phyloP scores from a whole-genome alignment of 148 eudicot genomes.

The Dianthus caryophyllus region DNA sequence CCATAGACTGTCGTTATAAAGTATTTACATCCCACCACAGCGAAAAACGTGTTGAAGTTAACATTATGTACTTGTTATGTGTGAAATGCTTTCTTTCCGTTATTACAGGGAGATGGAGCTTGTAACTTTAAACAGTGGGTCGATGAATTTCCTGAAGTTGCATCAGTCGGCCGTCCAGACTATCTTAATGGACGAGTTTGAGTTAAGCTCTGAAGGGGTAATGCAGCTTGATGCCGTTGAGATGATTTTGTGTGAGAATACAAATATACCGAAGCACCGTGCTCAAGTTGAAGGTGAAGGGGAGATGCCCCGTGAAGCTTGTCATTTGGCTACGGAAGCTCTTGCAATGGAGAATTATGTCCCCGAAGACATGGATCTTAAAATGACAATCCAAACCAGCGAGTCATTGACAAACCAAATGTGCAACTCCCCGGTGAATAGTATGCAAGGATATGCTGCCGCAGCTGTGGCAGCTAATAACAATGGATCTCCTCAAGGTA shows the following conservation, averaged over 20 bases:
- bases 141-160: constrained; percentile 16
- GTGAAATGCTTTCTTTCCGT: not conserved
- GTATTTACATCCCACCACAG: too few species aligned
- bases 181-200: constrained; percentile 1
- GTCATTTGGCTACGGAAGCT: not conserved
- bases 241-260: not conserved
- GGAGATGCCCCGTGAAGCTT: not conserved
- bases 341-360: not conserved
- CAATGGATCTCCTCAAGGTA: constrained; percentile 11
- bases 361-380: not conserved
- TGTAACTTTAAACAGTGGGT: constrained; percentile 23
- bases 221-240: constrained; percentile 18
- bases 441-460: constrained; percentile 6
- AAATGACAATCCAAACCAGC: not conserved
- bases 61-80: not conserved
- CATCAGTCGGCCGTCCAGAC: not conserved
- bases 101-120: constrained; percentile 31
- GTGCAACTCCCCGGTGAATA: not conserved
- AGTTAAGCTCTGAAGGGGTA: constrained; percentile 4
- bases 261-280: not conserved
- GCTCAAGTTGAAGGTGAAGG: constrained; percentile 12
- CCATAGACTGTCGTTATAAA: too few species aligned
- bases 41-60: too few species aligned
- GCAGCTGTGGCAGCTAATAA: constrained; percentile 3
- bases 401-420: not conserved